Base-by-base conservation (phyloP, 345 rosid genomes). In the Aethionema arabicum region DNA sequence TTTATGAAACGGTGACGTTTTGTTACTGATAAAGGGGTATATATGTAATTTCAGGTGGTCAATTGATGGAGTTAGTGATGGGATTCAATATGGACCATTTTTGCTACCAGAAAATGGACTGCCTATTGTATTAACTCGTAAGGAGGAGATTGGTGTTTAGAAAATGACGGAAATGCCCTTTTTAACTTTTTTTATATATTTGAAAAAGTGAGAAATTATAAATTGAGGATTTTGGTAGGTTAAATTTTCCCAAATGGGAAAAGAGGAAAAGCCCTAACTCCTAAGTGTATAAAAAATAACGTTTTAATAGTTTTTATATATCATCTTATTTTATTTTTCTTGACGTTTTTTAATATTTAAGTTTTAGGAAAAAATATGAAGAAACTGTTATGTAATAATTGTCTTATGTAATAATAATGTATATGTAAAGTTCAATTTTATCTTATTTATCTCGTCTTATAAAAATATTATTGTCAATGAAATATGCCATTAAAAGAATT, bases 1-100 rank as follows among this genome's bases (percentile, higher is more conserved):
- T 12, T 40, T 51, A 15, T 42, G n/a, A 21, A 3, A 36, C 37
- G 21, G 0, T 2, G 13, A 37, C 13, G 32, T 27, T 10, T 37
- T 5, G 45, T 8, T 14, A 9, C 5, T 40, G 30, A 52, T 11
- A 32, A 59, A 37, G 60, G 60, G 47, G 45, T 49, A 2, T 0
- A 1, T 48, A 15, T 15, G 37, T 48, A n/a, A 33, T 55, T 61
- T 4, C 84, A 88, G 91, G 56, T 90, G 95, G 95, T 41, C 72
- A 47, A 39, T 74, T 40, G 80, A 66, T 70, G 84, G 90, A 64
- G 46, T 75, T 6, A 59, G 75, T 29, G 72, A 62, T 41, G 95
- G 90, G 61, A 83, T 90, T 48, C 95, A 90, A 78, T 90, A 85
- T 73, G 87, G 85, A 35, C 97, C 97, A 10, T 90, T 90, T 65